These are phyloP conservation scores for Xylaria venustula DNA, from an alignment of 495 filamentous ascomycete genomes.

Conservation along the genomic window DNA sequence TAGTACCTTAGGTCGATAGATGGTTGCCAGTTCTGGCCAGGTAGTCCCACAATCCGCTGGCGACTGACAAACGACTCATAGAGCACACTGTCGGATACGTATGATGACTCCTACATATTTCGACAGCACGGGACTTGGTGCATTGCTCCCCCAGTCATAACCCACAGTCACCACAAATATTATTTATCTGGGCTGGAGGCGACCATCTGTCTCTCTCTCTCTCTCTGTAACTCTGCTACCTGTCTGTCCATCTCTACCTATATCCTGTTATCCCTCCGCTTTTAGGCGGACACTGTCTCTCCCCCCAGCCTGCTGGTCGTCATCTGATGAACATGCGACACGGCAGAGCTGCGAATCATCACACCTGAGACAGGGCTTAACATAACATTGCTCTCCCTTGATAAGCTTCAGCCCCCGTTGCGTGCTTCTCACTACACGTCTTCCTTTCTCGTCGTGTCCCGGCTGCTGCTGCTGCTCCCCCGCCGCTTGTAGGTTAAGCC, in stretches of 20 bases:
- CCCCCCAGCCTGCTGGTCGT: neutral
- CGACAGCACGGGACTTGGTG: neutral
- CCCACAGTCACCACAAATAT: neutral
- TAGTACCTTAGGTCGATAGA: conserved; percentile 7
- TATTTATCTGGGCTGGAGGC: neutral
- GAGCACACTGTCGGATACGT: conserved; percentile 11
- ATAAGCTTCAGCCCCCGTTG: no score
- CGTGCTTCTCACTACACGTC: no score
- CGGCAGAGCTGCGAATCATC: neutral
- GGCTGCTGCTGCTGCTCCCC: no score
- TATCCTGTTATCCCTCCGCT: conserved; percentile 20
- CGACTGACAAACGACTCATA: no score
- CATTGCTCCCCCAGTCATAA: neutral
- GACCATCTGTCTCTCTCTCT: neutral
- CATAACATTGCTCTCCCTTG: no score
- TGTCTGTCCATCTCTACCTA: neutral
- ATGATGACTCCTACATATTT: conserved; percentile 32
- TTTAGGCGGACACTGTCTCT: conserved; percentile 19
- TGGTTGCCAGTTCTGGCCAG: no score
- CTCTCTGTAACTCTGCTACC: neutral
- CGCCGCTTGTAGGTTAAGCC: no score
- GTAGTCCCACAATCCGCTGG: no score
- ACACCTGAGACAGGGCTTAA: neutral
- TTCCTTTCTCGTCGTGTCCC: no score
- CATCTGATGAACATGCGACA: neutral